phyloP scores from a whole-genome alignment of 2,329 filamentous ascomycete species.

The Colletotrichum liaoningense region DNA sequence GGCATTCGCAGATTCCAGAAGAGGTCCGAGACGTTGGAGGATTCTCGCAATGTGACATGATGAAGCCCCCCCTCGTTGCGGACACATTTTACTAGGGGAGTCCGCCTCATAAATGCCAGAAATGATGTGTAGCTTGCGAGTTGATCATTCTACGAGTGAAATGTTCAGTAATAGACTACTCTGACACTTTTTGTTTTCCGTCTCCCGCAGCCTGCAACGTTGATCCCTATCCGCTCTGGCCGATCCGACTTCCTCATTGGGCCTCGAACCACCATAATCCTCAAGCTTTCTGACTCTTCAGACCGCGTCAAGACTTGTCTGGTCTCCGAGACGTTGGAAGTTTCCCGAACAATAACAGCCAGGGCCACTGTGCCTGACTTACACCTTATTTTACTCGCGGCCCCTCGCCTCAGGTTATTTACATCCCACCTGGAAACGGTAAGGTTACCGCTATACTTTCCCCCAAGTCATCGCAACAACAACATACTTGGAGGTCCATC shows the following conservation, averaged over 20 bases:
- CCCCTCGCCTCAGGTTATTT: background rate
- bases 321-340: background rate
- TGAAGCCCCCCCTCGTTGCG: slow-evolving; percentile 2
- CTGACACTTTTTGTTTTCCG: background rate
- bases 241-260: background rate
- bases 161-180: background rate
- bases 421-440: background rate
- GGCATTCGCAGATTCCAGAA: slow-evolving; percentile 6
- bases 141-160: background rate
- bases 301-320: background rate
- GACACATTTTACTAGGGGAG: slow-evolving; percentile 4
- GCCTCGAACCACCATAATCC: background rate
- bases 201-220: background rate
- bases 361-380: background rate
- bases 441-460: background rate
- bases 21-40: slow-evolving; percentile 18
- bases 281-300: background rate
- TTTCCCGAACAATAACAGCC: background rate
- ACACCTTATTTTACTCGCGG: background rate
- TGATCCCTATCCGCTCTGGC: slow-evolving; percentile 5
- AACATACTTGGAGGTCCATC: background rate
- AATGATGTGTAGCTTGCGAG: background rate
- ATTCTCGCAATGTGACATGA: background rate
- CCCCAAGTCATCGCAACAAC: background rate
- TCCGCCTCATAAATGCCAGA: background rate